Base-by-base conservation (phyloP, 371 early-diverging fungal genomes). In the Nematocida ausubeli region DNA sequence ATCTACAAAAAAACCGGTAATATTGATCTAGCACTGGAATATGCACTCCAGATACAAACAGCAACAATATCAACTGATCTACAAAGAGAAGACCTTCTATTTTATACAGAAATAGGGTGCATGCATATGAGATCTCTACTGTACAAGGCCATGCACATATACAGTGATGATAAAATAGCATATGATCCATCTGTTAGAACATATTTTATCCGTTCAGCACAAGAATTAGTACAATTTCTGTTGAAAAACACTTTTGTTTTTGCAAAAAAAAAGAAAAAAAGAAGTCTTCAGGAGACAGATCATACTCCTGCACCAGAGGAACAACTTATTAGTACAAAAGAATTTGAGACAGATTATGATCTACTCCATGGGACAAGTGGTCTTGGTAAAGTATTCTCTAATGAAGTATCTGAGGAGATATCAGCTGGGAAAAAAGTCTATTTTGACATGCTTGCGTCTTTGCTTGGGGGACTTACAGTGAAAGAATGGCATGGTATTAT, bases 1-100 rank as follows among this genome's bases (percentile, higher is more conserved):
- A 81, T 85, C 2, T 84, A 85, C 65, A 67, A 65, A 57, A 75
- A 70, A 35, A 34, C 65, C 7, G 84, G 84, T 30, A 80, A 85
- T 56, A 62, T 62, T 16, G 82, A 81, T 35, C 39, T 84, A 35
- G 84, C 85, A 16, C 49, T 75, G 26, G 78, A 75, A 54, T 75
- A 75, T 35, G 78, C 78, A 6, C 49, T 75, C 22, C 78, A 75
- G 28, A 75, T 75, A 44, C 26, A 60, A 6, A 28, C 54, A 2
- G 39, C 19, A 19, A 47, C 19, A 7, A 19, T 24, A 16, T 9
- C 6, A 5, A 30, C 4, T 4, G 55, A 40, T 5, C 44, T 75
- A 12, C 12, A 51, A 40, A 65, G 56, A 32, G 54, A 39, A 19
- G 50, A 14, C 9, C 39, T 64, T 34, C 30, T 51, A 16, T 75